Base-by-base conservation (phyloP, 2,329 filamentous ascomycete species). In the Pyrenophora seminiperda region DNA sequence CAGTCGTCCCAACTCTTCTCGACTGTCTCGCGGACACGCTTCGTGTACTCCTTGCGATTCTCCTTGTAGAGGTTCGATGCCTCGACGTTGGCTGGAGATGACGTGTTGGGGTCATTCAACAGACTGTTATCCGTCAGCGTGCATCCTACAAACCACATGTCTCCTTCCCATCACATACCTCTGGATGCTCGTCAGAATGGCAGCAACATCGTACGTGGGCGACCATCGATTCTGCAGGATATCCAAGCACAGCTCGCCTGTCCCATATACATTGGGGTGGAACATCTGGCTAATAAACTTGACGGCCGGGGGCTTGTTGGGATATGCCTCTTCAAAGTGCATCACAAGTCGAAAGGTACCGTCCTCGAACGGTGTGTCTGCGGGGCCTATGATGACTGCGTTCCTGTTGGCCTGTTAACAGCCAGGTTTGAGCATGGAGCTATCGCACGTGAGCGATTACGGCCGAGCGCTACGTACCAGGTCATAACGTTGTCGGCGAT, bases 231-330 rank as follows among this genome's bases (percentile, higher is more conserved):
- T 99, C 76, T 99, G 94, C 51, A 99, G 76, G 62, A 99, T 99
- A 71, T 99, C 94, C 61, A 99, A 78, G 71, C 94, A 99, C 41
- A 99, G 82, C 78, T 99, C 94, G 54, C 94, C 94, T 0, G 92
- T 97, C 44, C 90, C 92, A 73, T 99, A 99, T 49, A 99, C 94
- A 70, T 99, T 99, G 14, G 94, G 94, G 67, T 99, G 94, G 75
- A 99, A 99, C 94, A 99, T 99, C 73, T 94, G 86, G 75, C 90
- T 96, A 73, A 99, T 96, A 74, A 99, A 99, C 72, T 97, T 97
- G 77, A 97, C 94, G 27, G 91, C 89, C 0, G 94, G 94, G 4
- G 94, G 94, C 74, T 97, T 97, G 78, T 97, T 99, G 22, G 94
- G 94, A 67, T 99, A 99, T 69, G 96, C 92, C 75, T 99, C 94